These are phyloP conservation scores for Mimosa bimucronata DNA, from an alignment of 306 rosid species.

Conservation along the genomic window DNA sequence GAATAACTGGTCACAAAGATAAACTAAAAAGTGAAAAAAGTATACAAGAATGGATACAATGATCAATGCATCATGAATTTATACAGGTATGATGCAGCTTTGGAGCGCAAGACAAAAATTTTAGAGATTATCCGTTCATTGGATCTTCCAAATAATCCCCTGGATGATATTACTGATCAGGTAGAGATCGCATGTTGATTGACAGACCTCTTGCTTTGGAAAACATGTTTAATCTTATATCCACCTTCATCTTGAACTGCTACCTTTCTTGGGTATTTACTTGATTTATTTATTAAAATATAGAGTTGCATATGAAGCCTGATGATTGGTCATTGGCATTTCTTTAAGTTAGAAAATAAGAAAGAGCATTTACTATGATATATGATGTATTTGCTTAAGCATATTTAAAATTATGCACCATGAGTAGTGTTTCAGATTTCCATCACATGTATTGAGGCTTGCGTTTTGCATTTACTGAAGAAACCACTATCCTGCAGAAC, in stretches of 20 bases:
- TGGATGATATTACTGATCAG: conserved; percentile 98
- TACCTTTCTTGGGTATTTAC: neutral
- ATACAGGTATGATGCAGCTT: conserved; percentile 81
- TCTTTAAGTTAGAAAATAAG: neutral
- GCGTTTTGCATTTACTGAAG: neutral
- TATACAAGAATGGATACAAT: conserved; percentile 1
- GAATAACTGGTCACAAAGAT: neutral
- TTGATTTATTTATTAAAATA: neutral
- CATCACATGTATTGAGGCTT: neutral
- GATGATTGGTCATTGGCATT: neutral
- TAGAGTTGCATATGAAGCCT: neutral
- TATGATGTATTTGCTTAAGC: neutral
- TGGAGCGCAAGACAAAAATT: conserved; percentile 75
- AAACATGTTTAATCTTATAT: conserved; percentile 7
- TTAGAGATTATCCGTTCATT: conserved; percentile 78
- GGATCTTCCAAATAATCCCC: conserved; percentile 95
- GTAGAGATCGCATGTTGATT: conserved; percentile 47
- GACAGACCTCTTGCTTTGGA: conserved; percentile 10
- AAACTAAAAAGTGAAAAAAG: neutral
- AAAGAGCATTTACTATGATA: neutral
- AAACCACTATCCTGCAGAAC: neutral
- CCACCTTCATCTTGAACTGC: neutral
- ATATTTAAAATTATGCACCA: neutral
- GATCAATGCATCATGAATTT: conserved; percentile 39
- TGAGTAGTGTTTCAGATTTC: neutral